Evolutionary conservation across 2,329 filamentous ascomycete genomes (phyloP).

Genomic region (Plectosphaerella sp.): DNA sequence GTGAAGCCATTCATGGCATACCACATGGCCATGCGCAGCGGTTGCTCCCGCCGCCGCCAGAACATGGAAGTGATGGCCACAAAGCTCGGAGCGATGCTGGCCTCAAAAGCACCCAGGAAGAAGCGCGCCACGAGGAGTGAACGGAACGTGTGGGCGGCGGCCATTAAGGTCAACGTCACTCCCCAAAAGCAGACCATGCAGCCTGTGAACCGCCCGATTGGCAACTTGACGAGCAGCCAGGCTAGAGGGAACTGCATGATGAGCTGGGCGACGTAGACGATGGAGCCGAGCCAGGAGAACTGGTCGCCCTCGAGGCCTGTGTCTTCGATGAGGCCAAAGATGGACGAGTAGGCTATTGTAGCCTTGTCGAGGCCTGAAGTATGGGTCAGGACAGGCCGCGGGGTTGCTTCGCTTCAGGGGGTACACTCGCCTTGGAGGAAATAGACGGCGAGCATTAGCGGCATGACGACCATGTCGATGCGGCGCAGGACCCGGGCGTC

Average conservation of each 20-base stretch:
- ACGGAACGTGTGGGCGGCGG: constrained; percentile 41
- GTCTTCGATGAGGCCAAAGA: constrained; percentile 59
- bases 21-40: constrained; percentile 22
- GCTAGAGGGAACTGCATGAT: constrained; percentile 53
- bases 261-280: constrained; percentile 57
- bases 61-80: constrained; percentile 44
- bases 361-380: constrained; percentile 9
- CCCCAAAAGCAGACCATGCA: constrained; percentile 52
- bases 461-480: constrained; percentile 35
- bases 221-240: constrained; percentile 45
- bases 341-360: constrained; percentile 45
- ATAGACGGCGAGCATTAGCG: constrained; percentile 53
- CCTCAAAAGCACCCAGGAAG: constrained; percentile 41
- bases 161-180: constrained; percentile 42
- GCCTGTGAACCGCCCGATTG: constrained; percentile 49
- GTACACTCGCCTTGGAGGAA: constrained; percentile 47
- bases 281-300: constrained; percentile 57
- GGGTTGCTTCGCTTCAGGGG: constrained; percentile 14
- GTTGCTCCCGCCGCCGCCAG: constrained; percentile 27
- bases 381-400: background rate
- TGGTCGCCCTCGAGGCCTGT: constrained; percentile 51
- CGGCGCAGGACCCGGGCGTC: constrained; percentile 28
- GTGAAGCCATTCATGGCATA: constrained; percentile 25
- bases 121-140: constrained; percentile 40
- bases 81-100: constrained; percentile 41